Percentiles rank a stretch among this genome's conserved stretches.
Conservation (phyloP, 1,139 yeast species). For the Candida sanyaensis region DNA sequence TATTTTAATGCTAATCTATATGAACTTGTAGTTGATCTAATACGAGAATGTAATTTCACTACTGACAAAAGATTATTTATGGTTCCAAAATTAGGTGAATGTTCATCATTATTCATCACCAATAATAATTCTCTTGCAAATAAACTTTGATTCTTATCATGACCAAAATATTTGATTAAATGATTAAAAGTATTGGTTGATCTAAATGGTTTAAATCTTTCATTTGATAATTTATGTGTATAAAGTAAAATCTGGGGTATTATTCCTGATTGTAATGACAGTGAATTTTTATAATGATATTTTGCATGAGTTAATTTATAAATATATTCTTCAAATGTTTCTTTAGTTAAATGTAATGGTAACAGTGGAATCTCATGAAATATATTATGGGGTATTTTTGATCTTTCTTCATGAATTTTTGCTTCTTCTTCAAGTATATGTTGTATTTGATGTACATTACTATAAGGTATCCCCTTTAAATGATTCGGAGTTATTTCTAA, state of each 20-base stretch:
- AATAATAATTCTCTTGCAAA: conserved; percentile 44
- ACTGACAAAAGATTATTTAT: conserved; percentile 38
- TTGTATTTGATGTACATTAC: conserved; percentile 5
- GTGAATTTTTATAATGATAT: conserved; percentile 35
- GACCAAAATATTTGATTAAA: conserved; percentile 45
- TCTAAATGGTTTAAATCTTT: conserved; percentile 29
- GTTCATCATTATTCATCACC: conserved; percentile 47
- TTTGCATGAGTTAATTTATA: conserved; percentile 38
- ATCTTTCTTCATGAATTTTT: conserved; percentile 7
- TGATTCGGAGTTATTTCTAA: conserved; percentile 35
- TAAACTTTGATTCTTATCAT: conserved; percentile 41
- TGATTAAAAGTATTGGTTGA: conserved; percentile 42
- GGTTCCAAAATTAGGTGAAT: conserved; percentile 41
- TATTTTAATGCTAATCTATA: conserved; percentile 33
- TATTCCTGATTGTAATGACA: conserved; percentile 38
- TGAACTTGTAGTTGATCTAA: conserved; percentile 36
- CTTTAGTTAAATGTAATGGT: conserved; percentile 29
- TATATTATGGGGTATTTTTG: conserved; percentile 21
- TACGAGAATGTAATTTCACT: conserved; percentile 33
- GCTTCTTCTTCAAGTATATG: conserved; percentile 18
- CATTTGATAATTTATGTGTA: conserved; percentile 40
- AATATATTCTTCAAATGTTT: conserved; percentile 37
- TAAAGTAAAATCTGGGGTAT: conserved; percentile 40
- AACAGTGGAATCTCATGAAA: conserved; percentile 39
- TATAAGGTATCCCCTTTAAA: conserved; percentile 18